phyloP scores from a whole-genome alignment of 495 filamentous ascomycete genomes.

The Gamarada debralockiae region DNA sequence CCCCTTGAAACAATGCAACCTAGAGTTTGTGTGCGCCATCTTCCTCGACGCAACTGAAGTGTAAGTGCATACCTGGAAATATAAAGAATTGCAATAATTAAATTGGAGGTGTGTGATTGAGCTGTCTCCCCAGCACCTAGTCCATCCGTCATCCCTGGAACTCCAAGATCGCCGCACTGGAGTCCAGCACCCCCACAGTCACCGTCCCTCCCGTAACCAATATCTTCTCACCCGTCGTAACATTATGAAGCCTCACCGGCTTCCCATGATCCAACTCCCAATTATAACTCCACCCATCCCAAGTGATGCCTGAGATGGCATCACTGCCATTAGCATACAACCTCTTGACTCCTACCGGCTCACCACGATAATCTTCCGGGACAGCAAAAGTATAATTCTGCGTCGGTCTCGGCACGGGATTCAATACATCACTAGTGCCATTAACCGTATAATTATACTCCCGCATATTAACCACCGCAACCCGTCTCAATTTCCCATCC shows the following conservation, averaged over 20 bases:
- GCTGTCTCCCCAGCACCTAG: neutral
- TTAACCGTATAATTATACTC: conserved; percentile 55
- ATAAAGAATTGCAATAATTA: neutral
- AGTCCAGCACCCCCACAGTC: conserved; percentile 18
- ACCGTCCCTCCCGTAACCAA: conserved; percentile 5
- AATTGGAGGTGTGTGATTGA: neutral
- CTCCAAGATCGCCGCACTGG: conserved; percentile 11
- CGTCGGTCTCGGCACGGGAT: conserved; percentile 27
- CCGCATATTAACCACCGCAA: conserved; percentile 57
- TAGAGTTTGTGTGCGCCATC: no score
- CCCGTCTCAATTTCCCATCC: conserved; percentile 36
- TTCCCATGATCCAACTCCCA: conserved; percentile 52
- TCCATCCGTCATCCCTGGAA: neutral
- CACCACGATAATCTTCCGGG: conserved; percentile 14
- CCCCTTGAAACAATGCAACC: no score
- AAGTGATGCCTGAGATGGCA: conserved; percentile 57
- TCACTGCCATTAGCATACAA: conserved; percentile 61
- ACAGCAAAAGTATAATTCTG: conserved; percentile 41
- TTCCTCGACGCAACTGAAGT: no score
- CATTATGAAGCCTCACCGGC: conserved; percentile 53
- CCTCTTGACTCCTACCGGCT: conserved; percentile 31
- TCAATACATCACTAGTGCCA: conserved; percentile 29
- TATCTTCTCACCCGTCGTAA: conserved; percentile 50
- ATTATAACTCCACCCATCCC: conserved; percentile 61
- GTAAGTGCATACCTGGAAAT: neutral